Percentiles rank a stretch among this genome's conserved stretches.
Conservation (phyloP, 2,329 filamentous ascomycete species). For the Thermochaetoides dissita region DNA sequence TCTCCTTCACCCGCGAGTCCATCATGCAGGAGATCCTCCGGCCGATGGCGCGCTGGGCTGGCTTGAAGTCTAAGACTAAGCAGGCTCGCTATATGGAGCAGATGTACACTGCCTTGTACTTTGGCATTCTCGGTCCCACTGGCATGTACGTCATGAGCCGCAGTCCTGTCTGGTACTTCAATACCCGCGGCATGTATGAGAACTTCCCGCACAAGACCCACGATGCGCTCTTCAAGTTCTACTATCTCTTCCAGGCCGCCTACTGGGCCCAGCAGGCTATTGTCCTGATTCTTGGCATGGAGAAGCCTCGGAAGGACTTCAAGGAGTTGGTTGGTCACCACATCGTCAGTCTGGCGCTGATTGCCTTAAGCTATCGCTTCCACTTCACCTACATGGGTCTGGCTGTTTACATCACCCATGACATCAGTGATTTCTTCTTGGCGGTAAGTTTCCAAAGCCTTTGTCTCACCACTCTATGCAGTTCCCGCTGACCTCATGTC, state of each 20-base stretch:
- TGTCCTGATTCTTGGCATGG: conserved; percentile 70
- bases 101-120: conserved; percentile 87
- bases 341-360: conserved; percentile 73
- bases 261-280: conserved; percentile 95
- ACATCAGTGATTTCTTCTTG: conserved; percentile 90
- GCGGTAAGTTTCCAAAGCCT: conserved; percentile 46
- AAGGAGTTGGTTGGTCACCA: conserved; percentile 87
- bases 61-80: conserved; percentile 60
- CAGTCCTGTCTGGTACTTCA: conserved; percentile 94
- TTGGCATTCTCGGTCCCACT: conserved; percentile 64
- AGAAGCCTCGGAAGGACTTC: conserved; percentile 91
- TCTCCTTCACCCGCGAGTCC: conserved; percentile 90
- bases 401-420: conserved; percentile 86
- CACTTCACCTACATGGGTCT: conserved; percentile 94
- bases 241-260: conserved; percentile 85
- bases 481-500: conserved; percentile 7
- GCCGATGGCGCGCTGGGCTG: conserved; percentile 56
- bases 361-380: conserved; percentile 80
- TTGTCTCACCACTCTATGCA: neutral
- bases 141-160: conserved; percentile 83
- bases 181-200: conserved; percentile 81
- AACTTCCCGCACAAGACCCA: conserved; percentile 72
- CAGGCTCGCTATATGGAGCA: conserved; percentile 93
- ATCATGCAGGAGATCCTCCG: conserved; percentile 83
- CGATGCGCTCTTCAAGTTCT: conserved; percentile 75